These are phyloP conservation scores for Kingdonia uniflora DNA, from an alignment of 164 flowering plant species.

Conservation along the genomic window DNA sequence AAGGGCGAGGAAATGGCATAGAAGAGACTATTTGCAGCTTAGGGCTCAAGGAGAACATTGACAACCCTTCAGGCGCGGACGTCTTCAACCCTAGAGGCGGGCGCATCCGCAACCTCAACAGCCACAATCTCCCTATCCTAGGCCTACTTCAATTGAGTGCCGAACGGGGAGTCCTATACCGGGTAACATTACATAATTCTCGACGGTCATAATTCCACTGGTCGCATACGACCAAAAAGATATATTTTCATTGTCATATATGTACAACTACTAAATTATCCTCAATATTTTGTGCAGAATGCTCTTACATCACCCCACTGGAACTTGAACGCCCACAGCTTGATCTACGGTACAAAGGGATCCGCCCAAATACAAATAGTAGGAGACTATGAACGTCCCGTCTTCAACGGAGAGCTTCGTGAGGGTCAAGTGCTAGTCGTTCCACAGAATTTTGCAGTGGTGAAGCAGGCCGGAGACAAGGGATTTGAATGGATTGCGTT, in stretches of 20 bases:
- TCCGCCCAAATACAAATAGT: slow-evolving; percentile 29
- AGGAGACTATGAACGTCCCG: slow-evolving; percentile 11
- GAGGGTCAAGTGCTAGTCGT: slow-evolving; percentile 30
- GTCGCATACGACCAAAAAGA: too few relatives aligned
- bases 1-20: slow-evolving; percentile 29
- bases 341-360: slow-evolving; percentile 42
- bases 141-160: slow-evolving; percentile 37
- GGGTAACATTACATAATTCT: too few relatives aligned
- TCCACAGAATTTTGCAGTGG: slow-evolving; percentile 31
- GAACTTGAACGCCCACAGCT: slow-evolving; percentile 39
- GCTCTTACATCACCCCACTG: slow-evolving; percentile 50
- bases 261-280: too few relatives aligned
- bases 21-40: slow-evolving; percentile 54
- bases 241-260: too few relatives aligned
- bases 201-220: too few relatives aligned
- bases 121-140: slow-evolving; percentile 54
- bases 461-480: slow-evolving; percentile 20
- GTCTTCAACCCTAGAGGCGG: slow-evolving; percentile 45
- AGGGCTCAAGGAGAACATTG: slow-evolving; percentile 45
- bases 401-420: slow-evolving; percentile 21
- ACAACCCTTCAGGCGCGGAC: slow-evolving; percentile 36
- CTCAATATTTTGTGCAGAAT: slow-evolving; percentile 25
- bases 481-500: slow-evolving; percentile 33
- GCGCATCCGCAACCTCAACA: slow-evolving; percentile 37
- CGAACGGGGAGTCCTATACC: slow-evolving; percentile 41